Evolutionary conservation across 1,139 yeast species (phyloP).

Genomic region (Sugiyamaella paludigena): DNA sequence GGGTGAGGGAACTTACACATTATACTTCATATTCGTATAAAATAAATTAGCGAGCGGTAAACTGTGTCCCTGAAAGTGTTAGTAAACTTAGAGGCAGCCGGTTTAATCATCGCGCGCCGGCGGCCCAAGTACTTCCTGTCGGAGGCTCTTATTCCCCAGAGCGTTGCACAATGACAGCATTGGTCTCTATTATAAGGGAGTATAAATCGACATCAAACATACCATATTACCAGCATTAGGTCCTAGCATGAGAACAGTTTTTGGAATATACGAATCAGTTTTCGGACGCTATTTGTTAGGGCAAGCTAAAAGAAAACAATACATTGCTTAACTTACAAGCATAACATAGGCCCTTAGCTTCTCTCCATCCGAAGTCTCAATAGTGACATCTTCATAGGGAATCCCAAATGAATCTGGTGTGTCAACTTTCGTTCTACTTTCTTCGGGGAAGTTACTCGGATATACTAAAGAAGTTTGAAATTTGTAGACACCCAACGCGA

Average conservation of each 20-base stretch:
- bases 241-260: slow-evolving; percentile 73
- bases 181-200: too few species aligned
- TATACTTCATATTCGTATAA: slow-evolving; percentile 61
- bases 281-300: slow-evolving; percentile 44
- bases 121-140: too few species aligned
- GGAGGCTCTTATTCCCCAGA: too few species aligned
- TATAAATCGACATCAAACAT: background rate
- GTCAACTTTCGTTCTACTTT: slow-evolving; percentile 64
- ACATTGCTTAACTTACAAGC: slow-evolving; percentile 11
- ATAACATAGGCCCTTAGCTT: slow-evolving; percentile 50
- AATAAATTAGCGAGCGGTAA: slow-evolving; percentile 78
- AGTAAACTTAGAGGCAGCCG: background rate
- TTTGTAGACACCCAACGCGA: slow-evolving; percentile 52
- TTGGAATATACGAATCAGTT: slow-evolving; percentile 47
- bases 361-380: slow-evolving; percentile 69
- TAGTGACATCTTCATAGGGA: slow-evolving; percentile 60
- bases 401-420: slow-evolving; percentile 73
- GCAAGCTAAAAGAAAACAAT: background rate
- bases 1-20: slow-evolving; percentile 46
- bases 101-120: too few species aligned
- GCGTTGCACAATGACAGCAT: too few species aligned
- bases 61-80: slow-evolving; percentile 59
- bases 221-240: slow-evolving; percentile 94
- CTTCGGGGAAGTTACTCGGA: slow-evolving; percentile 79
- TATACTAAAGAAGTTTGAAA: slow-evolving; percentile 73